Evolutionary conservation across 352 stramenopile species (phyloP), one percentile per base, ranked within the genome.

Genomic region (Pythium dissotocum): DNA sequence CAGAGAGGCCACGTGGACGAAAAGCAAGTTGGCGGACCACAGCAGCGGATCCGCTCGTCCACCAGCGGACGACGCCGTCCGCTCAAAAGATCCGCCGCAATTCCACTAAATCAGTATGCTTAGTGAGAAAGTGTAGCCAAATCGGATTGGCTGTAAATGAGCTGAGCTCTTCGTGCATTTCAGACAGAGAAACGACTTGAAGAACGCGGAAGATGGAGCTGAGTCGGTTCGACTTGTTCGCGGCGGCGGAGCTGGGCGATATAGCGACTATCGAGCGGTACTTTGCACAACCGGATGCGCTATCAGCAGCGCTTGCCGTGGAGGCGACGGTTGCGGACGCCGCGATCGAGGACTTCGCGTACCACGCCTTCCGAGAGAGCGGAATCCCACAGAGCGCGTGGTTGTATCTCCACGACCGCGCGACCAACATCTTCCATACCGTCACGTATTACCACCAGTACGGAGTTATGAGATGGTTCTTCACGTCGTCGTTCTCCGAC

Each of bases 71-170:
- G 30, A 36, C n/a, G n/a, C 51, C 53, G 62, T 59, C 63, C 35
- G 24, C 59, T 52, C 3, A 26, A 10, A 38, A 12, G n/a, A n/a
- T n/a, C n/a, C n/a, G n/a, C n/a, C n/a, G n/a, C 0, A 6, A 6
- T n/a, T n/a, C 14, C 6, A 6, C 54, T 51, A 61, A 68, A 58
- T 51, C 40, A 68, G 62, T 62, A 58, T 24, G 14, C 57, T 67
- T 26, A 32, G 18, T 16, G 36, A 10, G 36, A 42, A n/a, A 42
- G 21, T 35, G 49, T 36, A 32, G 24, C 28, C 48, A 55, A 12
- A 32, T 33, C 21, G 26, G 26, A 35, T 30, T 30, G 48, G n/a
- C 24, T 33, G 14, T 30, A 21, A 36, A 38, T 35, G 12, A 38
- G n/a, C 14, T 40, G 51, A 40, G 33, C 26, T 40, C 21, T 40